Evolutionary conservation across 1,284 basidiomycete genomes (phyloP), one percentile per base, ranked within the genome.

Genomic region (Ganoderma boninense): DNA sequence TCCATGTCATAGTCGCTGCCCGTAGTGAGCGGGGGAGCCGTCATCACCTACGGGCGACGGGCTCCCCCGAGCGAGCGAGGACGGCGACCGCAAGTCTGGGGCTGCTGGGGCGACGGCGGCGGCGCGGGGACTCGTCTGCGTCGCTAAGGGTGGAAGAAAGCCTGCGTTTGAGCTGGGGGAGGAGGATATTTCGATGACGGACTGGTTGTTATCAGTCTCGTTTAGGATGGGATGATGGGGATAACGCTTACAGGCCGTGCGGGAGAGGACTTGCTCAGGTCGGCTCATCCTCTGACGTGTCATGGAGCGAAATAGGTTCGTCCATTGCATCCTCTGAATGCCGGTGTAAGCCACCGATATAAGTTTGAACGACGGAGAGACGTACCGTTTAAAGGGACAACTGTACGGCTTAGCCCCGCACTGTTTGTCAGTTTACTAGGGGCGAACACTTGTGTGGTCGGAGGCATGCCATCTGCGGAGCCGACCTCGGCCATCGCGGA

Each of bases 381-480:
- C 67, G 14, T 61, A 69, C 68, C 66, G 14, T 56, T 10, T 6
- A 23, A 26, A 6, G 44, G 29, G 29, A 59, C 49, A 6, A 68
- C 62, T 38, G 29, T 62, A 16, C 57, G 60, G 18, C 62, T 6
- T 16, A 35, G 46, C 20, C 60, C 52, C 2, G 20, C 32, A 6
- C 43, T 56, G n/a, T 66, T 69, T 29, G 56, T 74, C 69, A 73
- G 78, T 69, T 79, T 83, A 40, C 84, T 85, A 10, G 79, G 81
- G 5, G 79, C 81, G 69, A 85, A 83, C 2, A 77, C 68, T 69
- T 83, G 83, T 16, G 83, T 84, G 14, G 78, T 67, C 0, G 80
- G 78, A 64, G 77, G 77, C 8, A 66, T 66, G 18, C 77, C 75
- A 69, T 75, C 60, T 70, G 54, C 23, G 49, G 65, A n/a, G 59